These are phyloP conservation scores for Exophiala sp. DNA, from an alignment of 2,329 filamentous ascomycete species.

Conservation along the genomic window DNA sequence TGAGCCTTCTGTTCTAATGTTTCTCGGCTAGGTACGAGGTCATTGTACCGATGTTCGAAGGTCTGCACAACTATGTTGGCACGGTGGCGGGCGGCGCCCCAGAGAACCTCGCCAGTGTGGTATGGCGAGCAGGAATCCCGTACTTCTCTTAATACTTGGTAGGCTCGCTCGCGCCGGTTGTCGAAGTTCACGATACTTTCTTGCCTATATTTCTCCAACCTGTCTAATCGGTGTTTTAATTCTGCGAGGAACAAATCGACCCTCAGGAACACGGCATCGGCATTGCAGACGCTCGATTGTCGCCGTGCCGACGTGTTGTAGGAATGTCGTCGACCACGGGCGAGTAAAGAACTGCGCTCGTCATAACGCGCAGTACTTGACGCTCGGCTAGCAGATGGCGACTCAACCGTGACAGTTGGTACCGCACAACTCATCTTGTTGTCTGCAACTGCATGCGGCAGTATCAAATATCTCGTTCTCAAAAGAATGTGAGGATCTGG, in stretches of 20 bases:
- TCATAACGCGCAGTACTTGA: conserved; percentile 12
- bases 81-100: conserved; percentile 74
- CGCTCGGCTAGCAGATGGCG: conserved; percentile 12
- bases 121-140: conserved; percentile 76
- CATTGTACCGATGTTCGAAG: conserved; percentile 80
- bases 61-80: conserved; percentile 90
- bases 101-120: conserved; percentile 81
- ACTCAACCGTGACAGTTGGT: conserved; percentile 18
- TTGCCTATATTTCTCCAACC: conserved; percentile 83
- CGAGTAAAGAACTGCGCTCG: conserved; percentile 18
- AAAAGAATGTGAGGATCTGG: background rate
- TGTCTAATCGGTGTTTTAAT: conserved; percentile 79
- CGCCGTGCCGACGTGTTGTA: conserved; percentile 41
- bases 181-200: conserved; percentile 77
- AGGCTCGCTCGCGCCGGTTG: conserved; percentile 76
- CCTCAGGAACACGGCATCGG: conserved; percentile 44
- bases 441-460: conserved; percentile 12
- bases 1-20: conserved; percentile 89
- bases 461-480: background rate
- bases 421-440: conserved; percentile 20
- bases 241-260: conserved; percentile 63
- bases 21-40: conserved; percentile 77
- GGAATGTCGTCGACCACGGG: conserved; percentile 42
- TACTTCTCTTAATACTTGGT: conserved; percentile 80
- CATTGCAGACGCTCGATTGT: conserved; percentile 43